Evolutionary conservation across 2,329 filamentous ascomycete genomes (phyloP).

Genomic region (Sporothrix brunneoviolacea): DNA sequence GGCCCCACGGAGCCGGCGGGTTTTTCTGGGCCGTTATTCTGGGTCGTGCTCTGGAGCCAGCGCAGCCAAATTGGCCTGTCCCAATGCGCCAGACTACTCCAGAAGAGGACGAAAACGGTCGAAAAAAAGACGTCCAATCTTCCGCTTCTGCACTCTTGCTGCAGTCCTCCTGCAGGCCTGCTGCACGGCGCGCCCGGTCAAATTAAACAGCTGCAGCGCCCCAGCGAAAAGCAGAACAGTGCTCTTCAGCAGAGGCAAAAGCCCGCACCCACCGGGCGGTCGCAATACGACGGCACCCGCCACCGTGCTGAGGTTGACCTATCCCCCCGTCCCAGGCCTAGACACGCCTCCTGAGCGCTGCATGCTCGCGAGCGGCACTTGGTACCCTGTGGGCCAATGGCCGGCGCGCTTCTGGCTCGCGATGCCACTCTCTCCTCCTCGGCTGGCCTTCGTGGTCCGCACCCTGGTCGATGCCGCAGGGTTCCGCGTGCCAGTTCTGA

Average conservation of each 20-base stretch:
- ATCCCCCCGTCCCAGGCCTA: neutral
- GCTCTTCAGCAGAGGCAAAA: neutral
- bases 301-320: neutral
- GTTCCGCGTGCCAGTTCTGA: conserved; percentile 11
- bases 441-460: neutral
- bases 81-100: neutral
- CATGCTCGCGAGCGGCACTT: conserved; percentile 5
- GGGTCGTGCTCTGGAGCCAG: conserved; percentile 2
- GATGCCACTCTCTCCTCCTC: conserved; percentile 13
- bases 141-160: conserved; percentile 1
- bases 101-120: neutral
- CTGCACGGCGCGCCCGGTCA: conserved; percentile 7
- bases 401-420: neutral
- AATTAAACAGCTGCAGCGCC: conserved; percentile 13
- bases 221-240: neutral
- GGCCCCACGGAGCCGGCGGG: conserved; percentile 3
- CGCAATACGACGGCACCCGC: conserved; percentile 9
- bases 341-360: conserved; percentile 12
- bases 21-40: neutral
- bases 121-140: neutral
- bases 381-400: conserved; percentile 6
- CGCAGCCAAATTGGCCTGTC: neutral
- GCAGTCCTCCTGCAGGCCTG: conserved; percentile 7
- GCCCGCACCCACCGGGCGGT: conserved; percentile 4
- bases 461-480: conserved; percentile 5